These are phyloP conservation scores for Nothophoma quercina DNA, from an alignment of 2,329 filamentous ascomycete species.

Conservation along the genomic window DNA sequence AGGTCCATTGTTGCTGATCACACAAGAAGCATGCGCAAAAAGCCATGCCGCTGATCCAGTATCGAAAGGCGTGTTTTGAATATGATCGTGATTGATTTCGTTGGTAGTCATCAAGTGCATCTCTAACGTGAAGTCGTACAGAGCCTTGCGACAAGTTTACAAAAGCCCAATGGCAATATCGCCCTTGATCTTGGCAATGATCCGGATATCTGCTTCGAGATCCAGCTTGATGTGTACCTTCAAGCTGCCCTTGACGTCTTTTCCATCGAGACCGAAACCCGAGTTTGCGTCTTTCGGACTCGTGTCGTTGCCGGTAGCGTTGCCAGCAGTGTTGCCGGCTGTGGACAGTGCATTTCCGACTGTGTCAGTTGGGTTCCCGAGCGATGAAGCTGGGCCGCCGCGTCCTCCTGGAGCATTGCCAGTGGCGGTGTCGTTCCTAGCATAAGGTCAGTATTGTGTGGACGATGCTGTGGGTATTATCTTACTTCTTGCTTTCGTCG, in stretches of 20 bases:
- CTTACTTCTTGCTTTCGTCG: constrained; percentile 12
- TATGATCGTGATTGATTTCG: no score
- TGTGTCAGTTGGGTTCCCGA: constrained; percentile 18
- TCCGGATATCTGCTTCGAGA: constrained; percentile 31
- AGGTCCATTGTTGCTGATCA: no score
- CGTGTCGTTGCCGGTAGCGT: constrained; percentile 12
- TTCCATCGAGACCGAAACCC: constrained; percentile 32
- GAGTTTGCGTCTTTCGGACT: constrained; percentile 7
- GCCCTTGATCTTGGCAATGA: constrained; percentile 30
- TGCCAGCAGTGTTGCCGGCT: neutral
- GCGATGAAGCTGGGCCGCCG: constrained; percentile 6
- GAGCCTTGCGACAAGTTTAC: no score
- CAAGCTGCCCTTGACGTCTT: constrained; percentile 34
- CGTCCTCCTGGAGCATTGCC: constrained; percentile 12
- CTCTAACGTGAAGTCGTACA: no score
- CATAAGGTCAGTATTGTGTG: neutral
- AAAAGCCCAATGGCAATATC: constrained; percentile 34
- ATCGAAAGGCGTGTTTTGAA: no score
- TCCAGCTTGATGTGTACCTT: constrained; percentile 36
- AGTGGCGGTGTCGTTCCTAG: neutral
- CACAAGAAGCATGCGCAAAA: no score
- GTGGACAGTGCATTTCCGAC: constrained; percentile 16
- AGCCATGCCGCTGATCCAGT: no score
- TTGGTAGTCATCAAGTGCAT: no score
- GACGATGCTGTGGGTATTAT: no score